Evolutionary conservation across 768 basidiomycete species (phyloP), one percentile per base, ranked within the genome.

Genomic region (Phanerodontia chrysosporium): DNA sequence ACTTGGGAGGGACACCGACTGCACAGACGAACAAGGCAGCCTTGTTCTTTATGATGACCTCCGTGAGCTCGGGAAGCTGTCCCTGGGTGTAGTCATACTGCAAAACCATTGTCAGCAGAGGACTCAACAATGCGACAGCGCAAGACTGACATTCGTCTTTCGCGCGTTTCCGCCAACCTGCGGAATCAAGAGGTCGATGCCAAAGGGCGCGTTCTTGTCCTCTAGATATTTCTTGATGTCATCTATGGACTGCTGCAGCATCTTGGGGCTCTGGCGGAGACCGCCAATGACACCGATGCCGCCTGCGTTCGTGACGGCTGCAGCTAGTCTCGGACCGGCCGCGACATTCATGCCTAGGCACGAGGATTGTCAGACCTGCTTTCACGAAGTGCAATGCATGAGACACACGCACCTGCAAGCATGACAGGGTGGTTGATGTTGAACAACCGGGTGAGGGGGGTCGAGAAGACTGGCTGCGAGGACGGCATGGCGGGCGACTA

Each of bases 281-380:
- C 93, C 94, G 2, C 92, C 94, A 63, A 95, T 93, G 66, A 94
- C 91, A 22, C 94, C 94, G 64, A 90, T 85, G 5, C 90, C 90
- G 64, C 86, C 83, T 81, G 53, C 24, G 67, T 95, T 95, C n/a
- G 91, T 91, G n/a, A 95, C 91, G 1, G 90, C 84, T 22, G 92
- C 93, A 21, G 92, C 92, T 8, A 95, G 75, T 72, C 80, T 87
- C 12, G 92, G 90, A 6, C 90, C 90, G 49, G 92, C 89, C 53
- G 91, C 92, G 30, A 93, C 85, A 67, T 90, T 92, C 91, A 93
- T 92, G 57, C 87, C 82, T 74, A 24, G 35, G 25, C 18, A 51
- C 3, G 2, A 9, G 30, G n/a, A 7, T 16, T 53, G 48, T 62
- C 48, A 59, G 28, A n/a, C n/a, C n/a, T 42, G 39, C 60, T 61